Percentiles rank a stretch among this genome's conserved stretches.
Conservation (phyloP, 306 rosid species). For the Rosa multiflora region DNA sequence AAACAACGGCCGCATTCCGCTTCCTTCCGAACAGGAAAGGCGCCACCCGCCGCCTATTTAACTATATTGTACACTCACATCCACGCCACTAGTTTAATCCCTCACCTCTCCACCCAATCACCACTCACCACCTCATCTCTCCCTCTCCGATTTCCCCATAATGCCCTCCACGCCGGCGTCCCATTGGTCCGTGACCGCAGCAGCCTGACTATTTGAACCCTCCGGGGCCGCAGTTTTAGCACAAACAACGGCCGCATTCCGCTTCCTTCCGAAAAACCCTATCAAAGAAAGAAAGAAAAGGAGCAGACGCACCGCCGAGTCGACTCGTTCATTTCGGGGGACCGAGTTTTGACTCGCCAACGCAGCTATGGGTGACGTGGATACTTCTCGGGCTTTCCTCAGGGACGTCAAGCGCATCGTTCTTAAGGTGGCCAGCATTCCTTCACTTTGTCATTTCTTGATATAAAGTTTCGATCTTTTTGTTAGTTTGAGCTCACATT, state of each 20-base stretch:
- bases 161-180: not conserved
- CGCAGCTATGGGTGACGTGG: conserved; percentile 33
- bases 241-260: conserved; percentile 6
- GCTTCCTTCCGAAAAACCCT: not conserved
- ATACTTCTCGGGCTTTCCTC: conserved; percentile 63
- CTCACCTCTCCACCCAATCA: not conserved
- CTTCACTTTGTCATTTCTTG: not conserved
- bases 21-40: not conserved
- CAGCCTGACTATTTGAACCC: not conserved
- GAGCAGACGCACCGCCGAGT: conserved; percentile 17
- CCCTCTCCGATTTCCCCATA: not conserved
- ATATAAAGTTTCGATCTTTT: not conserved
- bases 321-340: not conserved
- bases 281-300: not conserved
- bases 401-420: conserved; percentile 63
- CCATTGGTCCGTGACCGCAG: not conserved
- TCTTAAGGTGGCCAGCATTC: conserved; percentile 49
- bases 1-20: conserved; percentile 2
- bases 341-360: conserved; percentile 23
- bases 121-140: not conserved
- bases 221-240: not conserved
- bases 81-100: not conserved
- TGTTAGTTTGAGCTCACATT: not conserved
- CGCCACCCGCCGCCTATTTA: not conserved
- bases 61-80: not conserved